Evolutionary conservation across 2,329 filamentous ascomycete species (phyloP).

Genomic region (Dactylellina leptospora): DNA sequence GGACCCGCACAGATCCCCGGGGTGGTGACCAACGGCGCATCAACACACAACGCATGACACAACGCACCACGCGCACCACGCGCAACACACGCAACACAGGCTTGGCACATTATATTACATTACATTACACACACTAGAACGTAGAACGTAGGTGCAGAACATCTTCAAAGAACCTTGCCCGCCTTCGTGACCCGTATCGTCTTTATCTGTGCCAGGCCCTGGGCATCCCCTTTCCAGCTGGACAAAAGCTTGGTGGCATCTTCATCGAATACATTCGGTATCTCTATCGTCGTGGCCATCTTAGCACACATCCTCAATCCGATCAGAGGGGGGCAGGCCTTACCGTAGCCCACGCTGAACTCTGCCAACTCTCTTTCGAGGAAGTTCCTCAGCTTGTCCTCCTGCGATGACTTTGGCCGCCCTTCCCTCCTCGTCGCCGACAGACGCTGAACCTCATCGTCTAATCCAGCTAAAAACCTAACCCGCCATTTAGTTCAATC

Average conservation of each 20-base stretch:
- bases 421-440: constrained; percentile 20
- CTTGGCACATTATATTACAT: too few relatives aligned
- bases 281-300: constrained; percentile 11
- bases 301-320: neutral
- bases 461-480: constrained; percentile 32
- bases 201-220: constrained; percentile 21
- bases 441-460: constrained; percentile 29
- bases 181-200: constrained; percentile 27
- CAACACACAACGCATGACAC: neutral
- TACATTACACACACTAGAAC: too few relatives aligned
- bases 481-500: too few relatives aligned
- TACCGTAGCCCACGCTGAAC: constrained; percentile 34
- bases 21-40: neutral
- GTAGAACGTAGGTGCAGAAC: too few relatives aligned
- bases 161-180: constrained; percentile 13
- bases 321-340: neutral
- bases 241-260: constrained; percentile 8
- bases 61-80: too few relatives aligned
- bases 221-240: constrained; percentile 28
- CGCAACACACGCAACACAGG: too few relatives aligned
- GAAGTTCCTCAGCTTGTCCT: constrained; percentile 28
- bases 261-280: constrained; percentile 25
- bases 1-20: neutral
- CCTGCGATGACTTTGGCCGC: constrained; percentile 32
- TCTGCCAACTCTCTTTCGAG: constrained; percentile 37